Conservation (phyloP, 2,329 filamentous ascomycete species). For the Chaetothyriales sp. region DNA sequence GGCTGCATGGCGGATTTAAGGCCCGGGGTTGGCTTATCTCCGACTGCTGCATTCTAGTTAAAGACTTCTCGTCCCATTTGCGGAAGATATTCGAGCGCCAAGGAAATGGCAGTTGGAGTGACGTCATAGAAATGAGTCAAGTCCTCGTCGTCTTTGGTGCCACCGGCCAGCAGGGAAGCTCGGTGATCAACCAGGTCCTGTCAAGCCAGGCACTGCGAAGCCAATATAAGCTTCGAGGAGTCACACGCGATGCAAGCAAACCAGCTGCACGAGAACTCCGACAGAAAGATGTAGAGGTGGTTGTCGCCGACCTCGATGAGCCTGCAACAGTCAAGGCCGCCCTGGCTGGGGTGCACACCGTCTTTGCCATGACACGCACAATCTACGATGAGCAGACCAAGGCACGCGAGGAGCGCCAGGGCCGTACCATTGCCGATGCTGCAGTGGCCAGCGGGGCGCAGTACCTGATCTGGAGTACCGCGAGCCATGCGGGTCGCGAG, state of each 20-base stretch:
- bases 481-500: slow-evolving; percentile 16
- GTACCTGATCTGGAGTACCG: slow-evolving; percentile 22
- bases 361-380: slow-evolving; percentile 32
- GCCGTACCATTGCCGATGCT: slow-evolving; percentile 17
- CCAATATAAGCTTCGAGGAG: slow-evolving; percentile 34
- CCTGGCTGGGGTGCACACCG: slow-evolving; percentile 30
- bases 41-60: too few species aligned
- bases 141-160: slow-evolving; percentile 36
- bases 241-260: slow-evolving; percentile 33
- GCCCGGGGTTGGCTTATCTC: too few species aligned
- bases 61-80: too few species aligned
- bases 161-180: slow-evolving; percentile 38
- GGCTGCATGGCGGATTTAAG: too few species aligned
- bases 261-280: slow-evolving; percentile 19
- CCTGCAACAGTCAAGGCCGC: slow-evolving; percentile 26
- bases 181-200: slow-evolving; percentile 33
- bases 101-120: too few species aligned
- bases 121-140: slow-evolving; percentile 10
- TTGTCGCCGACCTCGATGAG: slow-evolving; percentile 27
- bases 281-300: slow-evolving; percentile 21
- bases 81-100: too few species aligned
- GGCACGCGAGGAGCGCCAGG: too few species aligned
- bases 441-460: slow-evolving; percentile 18
- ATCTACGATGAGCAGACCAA: slow-evolving; percentile 5
- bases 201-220: slow-evolving; percentile 30